Conservation (phyloP, 2,329 filamentous ascomycete species). For the Hypoxylon sp. region DNA sequence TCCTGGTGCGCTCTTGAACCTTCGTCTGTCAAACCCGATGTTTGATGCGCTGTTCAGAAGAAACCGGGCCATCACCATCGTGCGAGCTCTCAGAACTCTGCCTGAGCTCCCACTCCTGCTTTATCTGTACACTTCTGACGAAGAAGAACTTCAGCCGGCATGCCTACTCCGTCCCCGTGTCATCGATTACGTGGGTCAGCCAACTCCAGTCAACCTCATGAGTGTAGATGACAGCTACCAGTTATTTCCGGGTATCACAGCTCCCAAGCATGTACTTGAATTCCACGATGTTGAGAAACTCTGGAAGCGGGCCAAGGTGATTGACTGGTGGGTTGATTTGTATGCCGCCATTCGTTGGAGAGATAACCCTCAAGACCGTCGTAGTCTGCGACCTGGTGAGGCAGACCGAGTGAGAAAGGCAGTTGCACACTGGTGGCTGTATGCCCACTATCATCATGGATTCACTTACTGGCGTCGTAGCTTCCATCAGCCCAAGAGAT, state of each 20-base stretch:
- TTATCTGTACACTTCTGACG: slow-evolving; percentile 62
- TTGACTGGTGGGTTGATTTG: slow-evolving; percentile 59
- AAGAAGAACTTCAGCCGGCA: slow-evolving; percentile 46
- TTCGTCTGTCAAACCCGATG: slow-evolving; percentile 57
- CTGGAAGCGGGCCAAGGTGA: slow-evolving; percentile 53
- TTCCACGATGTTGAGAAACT: slow-evolving; percentile 51
- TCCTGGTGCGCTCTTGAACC: slow-evolving; percentile 58
- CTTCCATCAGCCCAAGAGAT: slow-evolving; percentile 41
- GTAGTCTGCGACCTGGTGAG: slow-evolving; percentile 61
- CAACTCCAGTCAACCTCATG: slow-evolving; percentile 38
- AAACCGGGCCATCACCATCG: slow-evolving; percentile 60
- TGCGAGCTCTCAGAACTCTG: slow-evolving; percentile 59
- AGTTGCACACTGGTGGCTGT: slow-evolving; percentile 70
- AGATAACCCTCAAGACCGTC: slow-evolving; percentile 61
- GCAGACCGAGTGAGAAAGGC: slow-evolving; percentile 64
- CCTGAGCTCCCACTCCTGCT: slow-evolving; percentile 63
- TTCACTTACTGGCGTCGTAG: slow-evolving; percentile 54
- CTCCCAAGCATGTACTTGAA: slow-evolving; percentile 39
- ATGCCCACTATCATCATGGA: slow-evolving; percentile 67
- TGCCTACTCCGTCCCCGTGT: slow-evolving; percentile 50
- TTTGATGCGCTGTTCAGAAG: slow-evolving; percentile 60
- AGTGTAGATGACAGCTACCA: slow-evolving; percentile 18
- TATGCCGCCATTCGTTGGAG: slow-evolving; percentile 64
- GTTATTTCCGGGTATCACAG: not conserved
- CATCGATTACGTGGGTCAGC: slow-evolving; percentile 40